Base-by-base conservation (phyloP, 2,329 filamentous ascomycete species). In the Lizonia empirigonia region DNA sequence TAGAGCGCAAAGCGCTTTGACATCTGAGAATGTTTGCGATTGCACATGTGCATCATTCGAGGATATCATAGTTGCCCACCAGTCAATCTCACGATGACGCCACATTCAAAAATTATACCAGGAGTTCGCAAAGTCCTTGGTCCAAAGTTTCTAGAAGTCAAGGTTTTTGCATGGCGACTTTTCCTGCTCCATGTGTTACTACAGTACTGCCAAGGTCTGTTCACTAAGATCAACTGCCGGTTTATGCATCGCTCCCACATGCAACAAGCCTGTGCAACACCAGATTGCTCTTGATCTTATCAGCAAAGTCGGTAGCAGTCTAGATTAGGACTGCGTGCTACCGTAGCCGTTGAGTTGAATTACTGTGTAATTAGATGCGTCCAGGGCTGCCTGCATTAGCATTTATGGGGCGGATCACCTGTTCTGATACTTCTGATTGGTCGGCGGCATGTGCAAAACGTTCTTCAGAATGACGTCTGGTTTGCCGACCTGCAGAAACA, bases 401-500 rank as follows among this genome's bases (percentile, higher is more conserved):
- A 13, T 26, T 26, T 2, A 29, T 34, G 23, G 37, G 37, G 49
- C 33, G 38, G n/a, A 16, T 19, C 6, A 18, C 22, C 7, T 10
- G 12, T 27, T 33, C 4, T 23, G 3, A 22, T 8, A 37, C 32
- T 5, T 46, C 32, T 42, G 44, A 52, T 52, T 52, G 20, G 49
- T 37, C 24, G 29, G 22, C 22, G 20, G 37, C 27, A 23, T 16
- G 9, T 20, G 20, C 15, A 30, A 23, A 24, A 38, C 37, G 26
- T 26, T 27, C 22, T 27, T 12, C 7, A 16, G 26, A 44, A 47
- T 33, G 41, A 46, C 49, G 42, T 27, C 32, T 26, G 35, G 35
- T 35, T 36, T 36, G 48, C 41, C 49, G 37, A 42, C 49, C 23
- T 37, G 42, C 36, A 32, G 49, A 41, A 41, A 36, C 30, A 16